A percentile compares a stretch with the other conserved stretches of the same genome.
These are phyloP conservation scores for Termitomyces sp. DNA, from an alignment of 768 basidiomycete species.

Conservation along the genomic window DNA sequence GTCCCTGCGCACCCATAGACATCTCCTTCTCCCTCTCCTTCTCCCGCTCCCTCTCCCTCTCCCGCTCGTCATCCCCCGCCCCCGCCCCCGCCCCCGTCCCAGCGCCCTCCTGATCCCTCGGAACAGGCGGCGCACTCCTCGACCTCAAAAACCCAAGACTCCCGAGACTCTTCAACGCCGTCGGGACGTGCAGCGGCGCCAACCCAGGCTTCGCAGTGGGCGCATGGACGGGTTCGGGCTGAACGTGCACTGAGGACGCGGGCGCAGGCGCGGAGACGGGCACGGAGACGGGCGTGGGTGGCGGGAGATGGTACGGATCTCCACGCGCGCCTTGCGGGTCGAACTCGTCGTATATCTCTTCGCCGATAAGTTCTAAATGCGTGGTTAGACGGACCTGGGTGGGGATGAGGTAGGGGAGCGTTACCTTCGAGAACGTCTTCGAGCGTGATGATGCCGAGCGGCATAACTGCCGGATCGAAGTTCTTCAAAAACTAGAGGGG, in stretches of 20 bases:
- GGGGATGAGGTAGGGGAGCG: neutral
- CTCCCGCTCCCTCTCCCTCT: neutral
- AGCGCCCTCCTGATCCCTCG: slow-evolving; percentile 27
- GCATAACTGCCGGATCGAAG: slow-evolving; percentile 79
- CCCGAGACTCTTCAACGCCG: slow-evolving; percentile 40
- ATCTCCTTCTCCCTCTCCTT: neutral
- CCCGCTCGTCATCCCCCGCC: slow-evolving; percentile 9
- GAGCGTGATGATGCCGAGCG: slow-evolving; percentile 87
- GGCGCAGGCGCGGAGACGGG: no score
- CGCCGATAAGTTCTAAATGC: slow-evolving; percentile 89
- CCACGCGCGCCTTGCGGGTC: slow-evolving; percentile 72
- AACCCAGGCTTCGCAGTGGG: slow-evolving; percentile 12
- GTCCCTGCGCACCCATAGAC: no score
- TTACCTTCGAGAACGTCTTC: slow-evolving; percentile 90
- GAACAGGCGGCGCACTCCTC: slow-evolving; percentile 55
- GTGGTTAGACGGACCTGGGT: no score
- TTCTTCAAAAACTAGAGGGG: slow-evolving; percentile 67
- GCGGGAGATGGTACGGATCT: slow-evolving; percentile 36
- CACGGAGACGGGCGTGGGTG: slow-evolving; percentile 20
- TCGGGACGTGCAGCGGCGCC: slow-evolving; percentile 30
- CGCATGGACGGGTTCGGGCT: neutral
- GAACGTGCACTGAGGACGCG: neutral
- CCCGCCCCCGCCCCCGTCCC: no score
- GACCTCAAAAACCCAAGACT: slow-evolving; percentile 51
- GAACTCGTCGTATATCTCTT: slow-evolving; percentile 92